These are phyloP conservation scores for Tulasnella sp. DNA, from an alignment of 768 basidiomycete species.

Conservation along the genomic window DNA sequence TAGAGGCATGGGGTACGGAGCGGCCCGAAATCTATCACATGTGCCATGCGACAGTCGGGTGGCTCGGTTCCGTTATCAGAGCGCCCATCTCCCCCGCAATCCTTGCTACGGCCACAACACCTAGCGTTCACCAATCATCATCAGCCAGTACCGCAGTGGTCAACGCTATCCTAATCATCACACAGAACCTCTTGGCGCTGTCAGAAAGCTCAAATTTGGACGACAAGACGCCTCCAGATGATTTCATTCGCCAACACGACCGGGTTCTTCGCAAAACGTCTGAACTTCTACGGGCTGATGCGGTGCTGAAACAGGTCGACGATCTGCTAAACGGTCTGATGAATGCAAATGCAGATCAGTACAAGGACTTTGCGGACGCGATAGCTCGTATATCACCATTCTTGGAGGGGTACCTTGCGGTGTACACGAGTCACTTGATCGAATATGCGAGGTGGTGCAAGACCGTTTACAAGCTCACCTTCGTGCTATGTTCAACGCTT, in stretches of 20 bases:
- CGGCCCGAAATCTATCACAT: not conserved
- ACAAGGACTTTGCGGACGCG: not conserved
- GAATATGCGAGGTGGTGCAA: slow-evolving; percentile 56
- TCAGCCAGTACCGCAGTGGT: slow-evolving; percentile 31
- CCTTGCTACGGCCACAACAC: no score
- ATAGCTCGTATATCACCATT: slow-evolving; percentile 52
- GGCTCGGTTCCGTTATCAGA: not conserved
- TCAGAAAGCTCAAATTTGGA: slow-evolving; percentile 41
- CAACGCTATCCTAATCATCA: slow-evolving; percentile 50
- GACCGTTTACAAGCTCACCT: slow-evolving; percentile 73
- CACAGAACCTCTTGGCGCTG: slow-evolving; percentile 47
- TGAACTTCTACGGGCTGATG: slow-evolving; percentile 25
- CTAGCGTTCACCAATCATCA: no score
- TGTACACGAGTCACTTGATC: slow-evolving; percentile 49
- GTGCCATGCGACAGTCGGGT: not conserved
- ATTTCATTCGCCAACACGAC: slow-evolving; percentile 29
- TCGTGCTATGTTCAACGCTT: slow-evolving; percentile 63
- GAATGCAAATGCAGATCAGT: no score
- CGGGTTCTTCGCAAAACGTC: slow-evolving; percentile 18
- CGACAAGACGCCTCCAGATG: slow-evolving; percentile 33
- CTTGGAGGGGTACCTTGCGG: slow-evolving; percentile 48
- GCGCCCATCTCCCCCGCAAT: no score
- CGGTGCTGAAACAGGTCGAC: slow-evolving; percentile 35
- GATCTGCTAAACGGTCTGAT: slow-evolving; percentile 16
- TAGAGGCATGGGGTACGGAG: not conserved